Evolutionary conservation across 2,329 filamentous ascomycete genomes (phyloP), one percentile per base, ranked within the genome.

Genomic region (Eurotiales sp.): DNA sequence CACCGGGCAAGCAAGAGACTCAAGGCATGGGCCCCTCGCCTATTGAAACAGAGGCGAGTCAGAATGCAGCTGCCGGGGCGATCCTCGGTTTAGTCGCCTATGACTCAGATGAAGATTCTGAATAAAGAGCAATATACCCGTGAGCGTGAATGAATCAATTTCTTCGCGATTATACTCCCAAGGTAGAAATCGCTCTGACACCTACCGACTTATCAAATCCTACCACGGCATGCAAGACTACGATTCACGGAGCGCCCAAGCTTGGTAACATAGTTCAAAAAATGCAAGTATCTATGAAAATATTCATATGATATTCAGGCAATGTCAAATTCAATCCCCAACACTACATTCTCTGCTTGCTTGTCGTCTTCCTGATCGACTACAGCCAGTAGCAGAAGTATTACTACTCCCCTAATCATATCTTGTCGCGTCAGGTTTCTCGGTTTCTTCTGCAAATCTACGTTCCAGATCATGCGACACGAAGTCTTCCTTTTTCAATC

Each of bases 391-490:
- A 8, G 19, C 10, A 7, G 19, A 11, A 46, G 27, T 36, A 4
- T 8, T n/a, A n/a, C 43, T 34, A 34, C 45, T 27, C 44, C 21
- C 14, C 55, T 44, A 58, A 46, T 62, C 59, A 12, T 55, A 37
- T 3, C 50, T 55, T 53, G 49, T 25, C 29, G 43, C 29, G 22
- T 58, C 54, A 30, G 58, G 58, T 70, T 85, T 84, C 49, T 77
- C 72, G 61, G 77, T 72, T 41, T 82, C 78, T 63, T 83, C 80
- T 50, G 76, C 72, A 4, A 82, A 74, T 36, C 82, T 72, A 29
- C 77, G 73, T 68, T 86, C 81, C 34, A 87, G 62, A 61, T 87
- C 83, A 56, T 74, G 75, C 5, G 74, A 71, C 39, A 72, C 64
- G 61, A 78, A 84, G 25, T 78, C 72, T 40, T 71, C 65, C 63